A percentile compares a stretch with the other conserved stretches of the same genome.
Conservation (phyloP, 78 protist genomes). For the Polysphondylium violaceum region DNA sequence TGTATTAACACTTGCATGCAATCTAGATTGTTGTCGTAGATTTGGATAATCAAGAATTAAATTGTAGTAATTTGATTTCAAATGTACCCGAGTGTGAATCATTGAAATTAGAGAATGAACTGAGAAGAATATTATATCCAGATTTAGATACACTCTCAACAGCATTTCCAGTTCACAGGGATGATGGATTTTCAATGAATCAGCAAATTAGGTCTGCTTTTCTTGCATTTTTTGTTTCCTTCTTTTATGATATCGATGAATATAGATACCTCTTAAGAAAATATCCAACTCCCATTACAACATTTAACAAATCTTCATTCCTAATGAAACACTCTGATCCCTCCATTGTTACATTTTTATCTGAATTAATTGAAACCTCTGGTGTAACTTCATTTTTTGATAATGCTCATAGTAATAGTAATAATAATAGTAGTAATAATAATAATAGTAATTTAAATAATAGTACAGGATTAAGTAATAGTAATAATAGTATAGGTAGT, state of each 20-base stretch:
- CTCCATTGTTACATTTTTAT: slow-evolving; percentile 46
- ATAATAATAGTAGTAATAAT: background rate
- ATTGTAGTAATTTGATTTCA: too few relatives aligned
- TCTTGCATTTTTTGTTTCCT: slow-evolving; percentile 52
- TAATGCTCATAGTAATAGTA: background rate
- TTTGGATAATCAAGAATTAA: slow-evolving; percentile 70
- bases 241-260: slow-evolving; percentile 48
- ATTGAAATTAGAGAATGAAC: background rate
- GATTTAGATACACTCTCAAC: background rate
- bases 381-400: slow-evolving; percentile 73
- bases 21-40: slow-evolving; percentile 67
- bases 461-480: too few relatives aligned
- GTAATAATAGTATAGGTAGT: background rate
- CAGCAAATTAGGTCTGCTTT: slow-evolving; percentile 43
- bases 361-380: slow-evolving; percentile 69
- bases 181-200: too few relatives aligned
- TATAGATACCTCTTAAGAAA: slow-evolving; percentile 58
- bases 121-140: slow-evolving; percentile 40
- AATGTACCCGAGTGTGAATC: slow-evolving; percentile 35
- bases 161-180: slow-evolving; percentile 22
- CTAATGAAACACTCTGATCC: slow-evolving; percentile 59
- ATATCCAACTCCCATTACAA: slow-evolving; percentile 72
- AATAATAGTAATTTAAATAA: too few relatives aligned
- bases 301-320: slow-evolving; percentile 71
- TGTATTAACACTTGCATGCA: background rate